These are phyloP conservation scores for Zymoseptoria pseudotritici DNA, from an alignment of 2,329 filamentous ascomycete genomes.

Conservation along the genomic window DNA sequence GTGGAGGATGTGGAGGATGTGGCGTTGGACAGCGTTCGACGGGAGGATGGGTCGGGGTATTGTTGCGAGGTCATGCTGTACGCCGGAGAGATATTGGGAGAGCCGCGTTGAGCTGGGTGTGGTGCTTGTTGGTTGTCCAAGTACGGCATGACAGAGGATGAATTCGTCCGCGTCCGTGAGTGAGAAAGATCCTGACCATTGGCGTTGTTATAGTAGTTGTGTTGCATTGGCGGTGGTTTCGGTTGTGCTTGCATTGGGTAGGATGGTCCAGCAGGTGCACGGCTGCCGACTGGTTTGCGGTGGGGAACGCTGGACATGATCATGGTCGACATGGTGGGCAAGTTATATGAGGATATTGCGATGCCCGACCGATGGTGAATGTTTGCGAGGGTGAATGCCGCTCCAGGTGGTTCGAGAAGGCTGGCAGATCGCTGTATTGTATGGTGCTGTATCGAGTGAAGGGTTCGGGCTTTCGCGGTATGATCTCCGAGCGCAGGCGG, in stretches of 20 bases:
- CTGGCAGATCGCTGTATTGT: neutral
- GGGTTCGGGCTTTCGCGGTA: neutral
- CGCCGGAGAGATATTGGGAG: conserved; percentile 9
- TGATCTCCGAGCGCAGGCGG: neutral
- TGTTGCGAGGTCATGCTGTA: conserved; percentile 17
- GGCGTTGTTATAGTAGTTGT: neutral
- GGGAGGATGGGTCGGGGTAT: conserved; percentile 14
- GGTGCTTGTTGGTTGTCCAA: conserved; percentile 15
- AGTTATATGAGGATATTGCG: neutral
- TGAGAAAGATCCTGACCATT: conserved; percentile 32
- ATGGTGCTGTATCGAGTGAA: neutral
- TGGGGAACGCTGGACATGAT: conserved; percentile 3
- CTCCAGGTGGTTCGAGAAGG: neutral
- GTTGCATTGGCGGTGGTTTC: conserved; percentile 9
- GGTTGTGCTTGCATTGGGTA: neutral
- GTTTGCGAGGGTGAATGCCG: neutral
- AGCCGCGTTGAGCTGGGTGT: conserved; percentile 11
- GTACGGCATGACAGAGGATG: conserved; percentile 19
- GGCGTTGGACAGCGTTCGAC: conserved; percentile 60
- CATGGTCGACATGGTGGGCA: conserved; percentile 4
- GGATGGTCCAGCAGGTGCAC: neutral
- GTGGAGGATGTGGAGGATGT: conserved; percentile 64
- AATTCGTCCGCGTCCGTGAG: conserved; percentile 36
- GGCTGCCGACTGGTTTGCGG: conserved; percentile 5
- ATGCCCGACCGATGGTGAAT: neutral